phyloP scores from a whole-genome alignment of 1,284 basidiomycete species.

The Malassezia dermatis region DNA sequence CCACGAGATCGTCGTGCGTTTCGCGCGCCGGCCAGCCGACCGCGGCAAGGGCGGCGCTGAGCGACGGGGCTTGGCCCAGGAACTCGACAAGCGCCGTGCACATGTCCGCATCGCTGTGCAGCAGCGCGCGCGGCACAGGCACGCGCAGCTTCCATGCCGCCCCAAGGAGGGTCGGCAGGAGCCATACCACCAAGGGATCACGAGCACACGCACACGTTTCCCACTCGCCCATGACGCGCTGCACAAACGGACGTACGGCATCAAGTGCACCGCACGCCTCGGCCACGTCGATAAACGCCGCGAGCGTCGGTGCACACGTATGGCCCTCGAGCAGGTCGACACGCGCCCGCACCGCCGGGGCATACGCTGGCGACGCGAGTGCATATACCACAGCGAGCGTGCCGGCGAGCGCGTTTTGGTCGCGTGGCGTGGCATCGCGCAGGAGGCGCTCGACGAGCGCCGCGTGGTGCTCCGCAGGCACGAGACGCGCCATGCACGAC shows the following conservation, averaged over 20 bases:
- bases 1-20: neutral
- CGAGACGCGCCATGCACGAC: conserved; percentile 21
- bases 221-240: neutral
- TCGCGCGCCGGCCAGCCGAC: neutral
- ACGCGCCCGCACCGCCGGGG: neutral
- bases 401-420: conserved; percentile 34
- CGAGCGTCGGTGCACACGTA: conserved; percentile 18
- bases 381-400: conserved; percentile 18
- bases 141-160: neutral
- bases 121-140: neutral
- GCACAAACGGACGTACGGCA: neutral
- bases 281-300: conserved; percentile 25
- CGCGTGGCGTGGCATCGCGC: conserved; percentile 8
- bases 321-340: conserved; percentile 1
- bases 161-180: neutral
- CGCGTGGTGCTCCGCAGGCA: conserved; percentile 12
- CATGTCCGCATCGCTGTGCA: neutral
- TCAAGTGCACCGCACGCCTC: conserved; percentile 17
- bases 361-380: neutral
- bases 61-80: neutral
- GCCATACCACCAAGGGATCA: conserved; percentile 8
- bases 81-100: neutral
- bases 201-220: neutral
- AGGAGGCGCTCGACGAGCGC: conserved; percentile 7
- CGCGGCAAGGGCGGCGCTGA: neutral